Conservation (phyloP, 2,329 filamentous ascomycete genomes). For the Hypoxylon sp. region DNA sequence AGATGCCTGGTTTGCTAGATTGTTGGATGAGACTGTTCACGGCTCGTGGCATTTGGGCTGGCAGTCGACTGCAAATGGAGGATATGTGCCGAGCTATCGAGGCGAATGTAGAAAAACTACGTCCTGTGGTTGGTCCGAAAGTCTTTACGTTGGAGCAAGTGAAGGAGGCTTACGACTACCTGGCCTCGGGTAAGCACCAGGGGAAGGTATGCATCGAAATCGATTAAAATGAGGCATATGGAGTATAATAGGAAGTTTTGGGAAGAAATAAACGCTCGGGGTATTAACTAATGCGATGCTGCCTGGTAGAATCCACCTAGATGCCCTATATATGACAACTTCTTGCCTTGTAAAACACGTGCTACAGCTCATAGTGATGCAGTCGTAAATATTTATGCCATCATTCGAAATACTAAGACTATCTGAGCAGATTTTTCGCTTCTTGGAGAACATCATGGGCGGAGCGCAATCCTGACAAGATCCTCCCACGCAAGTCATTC, state of each 20-base stretch:
- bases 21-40: slow-evolving; percentile 59
- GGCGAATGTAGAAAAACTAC: slow-evolving; percentile 58
- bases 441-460: no score
- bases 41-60: slow-evolving; percentile 63
- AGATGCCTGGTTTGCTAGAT: slow-evolving; percentile 45
- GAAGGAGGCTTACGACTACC: slow-evolving; percentile 62
- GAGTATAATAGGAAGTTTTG: not conserved
- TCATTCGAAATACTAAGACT: no score
- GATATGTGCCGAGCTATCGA: slow-evolving; percentile 67
- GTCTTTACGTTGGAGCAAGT: slow-evolving; percentile 62
- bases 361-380: not conserved
- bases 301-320: not conserved
- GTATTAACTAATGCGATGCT: not conserved
- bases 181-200: slow-evolving; percentile 55
- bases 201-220: slow-evolving; percentile 57
- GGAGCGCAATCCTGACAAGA: no score
- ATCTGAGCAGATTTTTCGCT: no score
- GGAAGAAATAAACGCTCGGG: not conserved
- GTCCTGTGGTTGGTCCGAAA: slow-evolving; percentile 63
- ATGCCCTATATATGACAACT: not conserved
- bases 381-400: no score
- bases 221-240: slow-evolving; percentile 11
- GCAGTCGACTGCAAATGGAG: slow-evolving; percentile 64
- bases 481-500: not conserved
- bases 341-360: not conserved